phyloP scores from a whole-genome alignment of 2,329 filamentous ascomycete species.

The Aspergillus fumigatiaffinis region DNA sequence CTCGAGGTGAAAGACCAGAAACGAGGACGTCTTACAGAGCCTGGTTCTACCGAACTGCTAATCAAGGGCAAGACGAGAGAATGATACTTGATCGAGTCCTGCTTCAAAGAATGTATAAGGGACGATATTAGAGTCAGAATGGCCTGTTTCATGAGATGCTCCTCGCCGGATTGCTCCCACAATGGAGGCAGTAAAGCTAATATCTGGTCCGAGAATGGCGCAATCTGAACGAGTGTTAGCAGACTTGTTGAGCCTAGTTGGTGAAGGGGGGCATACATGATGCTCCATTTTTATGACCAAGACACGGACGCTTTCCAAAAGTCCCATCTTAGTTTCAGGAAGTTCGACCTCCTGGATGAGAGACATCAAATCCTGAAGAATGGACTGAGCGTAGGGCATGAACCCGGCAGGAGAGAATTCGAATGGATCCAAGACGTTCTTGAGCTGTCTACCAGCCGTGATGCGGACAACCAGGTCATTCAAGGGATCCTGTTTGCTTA shows the following conservation, averaged over 20 bases:
- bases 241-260: background rate
- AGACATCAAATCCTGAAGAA: constrained; percentile 68
- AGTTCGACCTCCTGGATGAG: constrained; percentile 76
- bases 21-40: constrained; percentile 52
- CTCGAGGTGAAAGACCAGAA: background rate
- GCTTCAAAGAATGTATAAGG: constrained; percentile 80
- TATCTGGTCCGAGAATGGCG: constrained; percentile 70
- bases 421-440: constrained; percentile 76
- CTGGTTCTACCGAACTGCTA: constrained; percentile 70
- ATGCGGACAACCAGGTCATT: constrained; percentile 93
- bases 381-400: constrained; percentile 69
- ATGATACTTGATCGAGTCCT: constrained; percentile 74
- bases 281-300: constrained; percentile 79
- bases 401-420: constrained; percentile 73
- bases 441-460: constrained; percentile 82
- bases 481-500: constrained; percentile 69
- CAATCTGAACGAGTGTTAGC: constrained; percentile 42
- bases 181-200: constrained; percentile 74
- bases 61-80: constrained; percentile 77
- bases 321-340: constrained; percentile 83
- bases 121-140: constrained; percentile 82
- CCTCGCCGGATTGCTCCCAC: constrained; percentile 81
- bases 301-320: constrained; percentile 80
- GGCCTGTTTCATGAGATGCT: constrained; percentile 89
- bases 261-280: constrained; percentile 45